These are phyloP conservation scores for Malus orientalis DNA, from an alignment of 306 rosid genomes.

Conservation along the genomic window DNA sequence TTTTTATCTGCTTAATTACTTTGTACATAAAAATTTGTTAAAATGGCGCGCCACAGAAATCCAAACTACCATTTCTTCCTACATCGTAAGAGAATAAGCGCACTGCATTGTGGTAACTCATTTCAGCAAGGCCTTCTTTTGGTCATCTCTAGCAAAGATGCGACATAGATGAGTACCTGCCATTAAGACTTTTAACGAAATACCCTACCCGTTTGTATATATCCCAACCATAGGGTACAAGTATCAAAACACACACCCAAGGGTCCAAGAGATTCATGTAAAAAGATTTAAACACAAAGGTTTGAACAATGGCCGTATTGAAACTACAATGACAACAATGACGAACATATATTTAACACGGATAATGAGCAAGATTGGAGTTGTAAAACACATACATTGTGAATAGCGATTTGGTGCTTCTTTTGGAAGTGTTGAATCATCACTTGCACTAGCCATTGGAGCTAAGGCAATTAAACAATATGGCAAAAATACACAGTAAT, in stretches of 20 bases:
- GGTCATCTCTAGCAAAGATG: conserved; percentile 39
- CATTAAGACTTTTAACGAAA: not conserved
- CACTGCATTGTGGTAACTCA: conserved; percentile 34
- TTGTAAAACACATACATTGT: conserved; percentile 20
- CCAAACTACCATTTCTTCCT: not conserved
- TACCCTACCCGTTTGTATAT: not conserved
- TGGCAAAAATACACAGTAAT: no score
- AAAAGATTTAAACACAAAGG: not conserved
- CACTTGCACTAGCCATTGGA: conserved; percentile 16
- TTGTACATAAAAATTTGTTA: not conserved
- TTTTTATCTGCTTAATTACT: not conserved
- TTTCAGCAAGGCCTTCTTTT: conserved; percentile 34
- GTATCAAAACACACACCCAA: not conserved
- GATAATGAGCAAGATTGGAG: not conserved
- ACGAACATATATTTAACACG: no score
- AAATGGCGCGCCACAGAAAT: not conserved
- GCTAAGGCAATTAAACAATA: not conserved
- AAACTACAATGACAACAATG: not conserved
- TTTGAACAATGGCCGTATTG: not conserved
- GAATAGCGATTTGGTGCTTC: conserved; percentile 70
- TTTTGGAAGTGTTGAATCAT: conserved; percentile 45
- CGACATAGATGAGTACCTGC: conserved; percentile 38
- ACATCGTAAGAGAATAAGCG: conserved; percentile 30
- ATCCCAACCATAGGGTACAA: not conserved
- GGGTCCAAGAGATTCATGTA: not conserved